Evolutionary conservation across 192 early-diverging fungal species (phyloP), one percentile per base, ranked within the genome.

Genomic region (Rhizoclosmatium globosum): DNA sequence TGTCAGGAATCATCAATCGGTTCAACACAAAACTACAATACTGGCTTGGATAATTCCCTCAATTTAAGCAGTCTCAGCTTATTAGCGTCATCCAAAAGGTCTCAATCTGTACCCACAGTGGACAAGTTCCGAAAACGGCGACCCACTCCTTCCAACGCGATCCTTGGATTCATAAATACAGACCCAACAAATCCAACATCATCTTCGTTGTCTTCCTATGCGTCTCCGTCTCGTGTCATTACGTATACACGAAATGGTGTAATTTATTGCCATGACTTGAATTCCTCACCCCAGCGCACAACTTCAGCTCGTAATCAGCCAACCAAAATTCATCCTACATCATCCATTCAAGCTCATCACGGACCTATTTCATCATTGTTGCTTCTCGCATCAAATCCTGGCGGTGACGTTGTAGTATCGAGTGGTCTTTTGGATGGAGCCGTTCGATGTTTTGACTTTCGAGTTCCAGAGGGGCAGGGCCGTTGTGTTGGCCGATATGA

Each of bases 371-470:
- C 77, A 15, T 44, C 66, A 41, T 38, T 69, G 9, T 48, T 61
- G 48, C 58, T 71, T n/a, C 15, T 71, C 3, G 11, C 57, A 21
- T 2, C 58, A 17, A 56, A 71, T 61, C 59, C 53, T 6, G 65
- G 66, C 2, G 77, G 68, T 21, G 66, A 71, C 43, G 68, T 71
- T 21, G 43, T 78, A 6, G 58, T 60, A 19, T 78, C 77, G 1
- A 60, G 50, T 42, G 77, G 77, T 6, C 56, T 78, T 15, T 23
- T 71, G 44, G 77, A 78, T 61, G 77, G 77, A 2, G 53, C 77
- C 21, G 58, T 78, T 7, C 65, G 68, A 23, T 78, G 68, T 45
- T 78, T 78, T 61, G 77, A 78, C 53, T 47, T 78, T 6, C 67
- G 77, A 4, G 39, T 78, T 57, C 46, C 75, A 31, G 58, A 42